Base-by-base conservation (phyloP, 306 rosid genomes). In the Quercus agrifolia region DNA sequence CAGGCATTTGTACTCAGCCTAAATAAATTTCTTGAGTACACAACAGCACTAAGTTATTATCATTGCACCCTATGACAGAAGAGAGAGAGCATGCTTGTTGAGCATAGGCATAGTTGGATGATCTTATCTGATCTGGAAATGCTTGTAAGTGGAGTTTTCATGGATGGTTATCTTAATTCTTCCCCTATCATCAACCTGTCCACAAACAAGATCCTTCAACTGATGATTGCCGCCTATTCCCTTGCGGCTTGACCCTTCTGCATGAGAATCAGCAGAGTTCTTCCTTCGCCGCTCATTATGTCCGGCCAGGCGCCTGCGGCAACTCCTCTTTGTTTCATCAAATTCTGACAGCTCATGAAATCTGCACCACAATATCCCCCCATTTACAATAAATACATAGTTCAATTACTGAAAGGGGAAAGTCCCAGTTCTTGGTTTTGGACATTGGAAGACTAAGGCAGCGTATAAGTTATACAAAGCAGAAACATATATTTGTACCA, bases 291-390 rank as follows among this genome's bases (percentile, higher is more conserved):
- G 79, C 62, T 88, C 88, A 19, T 91, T 89, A 85, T 89, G 96
- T 30, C 92, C 96, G 1, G 96, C 92, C 81, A 91, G 76, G 30
- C 92, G 93, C 83, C 90, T 86, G 21, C 93, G 87, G 44, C 97
- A 91, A 80, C 97, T 91, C 74, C 93, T 80, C 56, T 88, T 88
- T 20, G 84, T 76, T 20, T 91, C 94, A 66, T 91, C 97, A 64
- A 91, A 91, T 76, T 89, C 91, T 18, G 84, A 80, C 13, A 89
- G 71, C 80, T 89, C 92, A 27, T 91, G 97, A 77, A 91, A 91
- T 81, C 97, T 91, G 83, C 86, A 78, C 6, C 41, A 18, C 68
- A 59, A 33, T 27, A 58, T 23, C 25, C 38, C 19, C 8, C 17
- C 18, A 63, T 31, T 58, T 35, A 18, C 21, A 69, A 20, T 4